Conservation (phyloP, 2,329 filamentous ascomycete genomes). For the Penicillium sp. region DNA sequence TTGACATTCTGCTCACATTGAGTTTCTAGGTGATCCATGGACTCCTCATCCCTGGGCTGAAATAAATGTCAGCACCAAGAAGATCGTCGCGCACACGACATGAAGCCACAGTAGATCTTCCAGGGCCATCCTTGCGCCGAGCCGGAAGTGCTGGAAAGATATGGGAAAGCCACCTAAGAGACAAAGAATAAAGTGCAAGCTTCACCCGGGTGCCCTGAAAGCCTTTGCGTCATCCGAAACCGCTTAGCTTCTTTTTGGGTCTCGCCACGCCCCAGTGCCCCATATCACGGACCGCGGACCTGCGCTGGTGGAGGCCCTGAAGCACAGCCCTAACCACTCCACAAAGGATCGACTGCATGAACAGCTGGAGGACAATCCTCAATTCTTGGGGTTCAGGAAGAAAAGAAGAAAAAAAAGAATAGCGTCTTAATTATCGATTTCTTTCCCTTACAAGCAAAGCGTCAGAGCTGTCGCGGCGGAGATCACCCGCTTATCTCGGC, state of each 20-base stretch:
- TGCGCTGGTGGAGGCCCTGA: not conserved
- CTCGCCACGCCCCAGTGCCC: not conserved
- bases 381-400: too few species aligned
- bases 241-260: not conserved
- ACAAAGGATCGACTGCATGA: not conserved
- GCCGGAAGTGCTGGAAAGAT: not conserved
- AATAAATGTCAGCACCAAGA: not conserved
- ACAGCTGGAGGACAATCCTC: not conserved
- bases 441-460: not conserved
- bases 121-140: not conserved
- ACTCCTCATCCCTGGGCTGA: not conserved
- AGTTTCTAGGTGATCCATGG: not conserved
- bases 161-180: not conserved
- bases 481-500: constrained; percentile 16
- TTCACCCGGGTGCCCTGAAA: not conserved
- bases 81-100: not conserved
- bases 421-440: constrained; percentile 1
- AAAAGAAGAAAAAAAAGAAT: not conserved
- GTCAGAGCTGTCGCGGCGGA: not conserved
- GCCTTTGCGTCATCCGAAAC: not conserved
- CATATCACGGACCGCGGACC: not conserved
- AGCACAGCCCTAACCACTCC: not conserved
- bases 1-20: not conserved
- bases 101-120: not conserved
- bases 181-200: not conserved